Evolutionary conservation across 331 rosid genomes (phyloP).

Genomic region (Quercus phellos): DNA sequence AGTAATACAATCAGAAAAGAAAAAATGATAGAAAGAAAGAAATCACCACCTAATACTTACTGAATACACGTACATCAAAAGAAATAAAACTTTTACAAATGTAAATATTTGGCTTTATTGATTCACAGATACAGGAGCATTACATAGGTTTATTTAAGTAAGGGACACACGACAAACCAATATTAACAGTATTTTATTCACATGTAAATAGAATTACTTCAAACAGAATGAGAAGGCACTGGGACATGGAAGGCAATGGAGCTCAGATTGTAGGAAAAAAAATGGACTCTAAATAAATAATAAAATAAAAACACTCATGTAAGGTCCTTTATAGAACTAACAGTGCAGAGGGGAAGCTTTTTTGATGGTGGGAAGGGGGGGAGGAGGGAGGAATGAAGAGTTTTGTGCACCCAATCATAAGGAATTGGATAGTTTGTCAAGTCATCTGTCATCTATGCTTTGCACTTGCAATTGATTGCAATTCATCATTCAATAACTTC

Average conservation of each 20-base stretch:
- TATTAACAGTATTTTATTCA: not conserved
- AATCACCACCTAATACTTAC: not conserved
- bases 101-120: not conserved
- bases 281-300: not conserved
- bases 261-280: not conserved
- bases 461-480: too few relatives aligned
- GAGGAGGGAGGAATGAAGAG: too few relatives aligned
- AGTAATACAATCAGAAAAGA: slow-evolving; percentile 11
- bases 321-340: too few relatives aligned
- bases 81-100: not conserved
- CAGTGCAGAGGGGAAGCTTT: too few relatives aligned
- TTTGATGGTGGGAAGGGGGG: too few relatives aligned
- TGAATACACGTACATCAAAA: not conserved
- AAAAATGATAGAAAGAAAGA: slow-evolving; percentile 6
- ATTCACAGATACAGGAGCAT: not conserved
- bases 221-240: not conserved
- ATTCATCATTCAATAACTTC: too few relatives aligned
- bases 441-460: too few relatives aligned
- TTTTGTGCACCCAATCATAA: too few relatives aligned
- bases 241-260: not conserved
- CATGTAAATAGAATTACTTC: not conserved
- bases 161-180: not conserved
- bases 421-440: too few relatives aligned
- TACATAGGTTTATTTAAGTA: not conserved
- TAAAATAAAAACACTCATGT: too few relatives aligned